Base-by-base conservation (phyloP, 495 filamentous ascomycete species). In the Aspergillus conjunctus region DNA sequence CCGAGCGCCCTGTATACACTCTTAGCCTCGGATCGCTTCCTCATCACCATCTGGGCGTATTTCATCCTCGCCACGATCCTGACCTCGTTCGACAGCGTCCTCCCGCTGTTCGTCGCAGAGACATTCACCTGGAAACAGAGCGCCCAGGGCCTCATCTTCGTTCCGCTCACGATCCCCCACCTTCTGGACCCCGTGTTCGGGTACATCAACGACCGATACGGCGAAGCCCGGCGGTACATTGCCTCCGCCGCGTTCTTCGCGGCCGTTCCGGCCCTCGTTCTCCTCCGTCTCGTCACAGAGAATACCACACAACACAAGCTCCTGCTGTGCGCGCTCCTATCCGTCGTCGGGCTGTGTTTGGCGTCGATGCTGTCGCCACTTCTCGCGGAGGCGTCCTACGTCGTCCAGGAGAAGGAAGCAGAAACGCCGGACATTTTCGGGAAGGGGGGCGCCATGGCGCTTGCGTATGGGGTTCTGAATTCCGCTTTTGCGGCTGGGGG, bases 61-160 rank as follows among this genome's bases (percentile, higher is more conserved):
- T 73, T 89, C 51, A 74, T 85, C 43, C 37, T 71, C 84, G 50
- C 76, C 11, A 17, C 73, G 6, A 53, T 74, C 4, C n/a, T 79
- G 26, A 69, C 70, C n/a, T 74, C 72, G 0, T 84, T 88, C 62
- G 87, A 88, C 68, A 77, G 80, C 20, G 78, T 85, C 1, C 73
- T 94, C 1, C 87, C 91, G 2, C 72, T 93, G 2, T 87, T 85
- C 61, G 86, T 90, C 4, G 72, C 83, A 49, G 69, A 80, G 0
- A 85, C 79, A 0, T 93, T 93, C 58, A 62, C 73, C 58, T 94
- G 88, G 87, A 73, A 80, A 39, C 84, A 90, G 9, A 84, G 80
- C 0, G 88, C 84, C 9, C 88, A 88, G n/a, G 91, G 90, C 4
- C 75, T 94, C 0, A 77, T 91, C 26, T 93, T 93, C 71, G 78